Base-by-base conservation (phyloP, 2,329 filamentous ascomycete species). In the Hymenoscyphus occultus region DNA sequence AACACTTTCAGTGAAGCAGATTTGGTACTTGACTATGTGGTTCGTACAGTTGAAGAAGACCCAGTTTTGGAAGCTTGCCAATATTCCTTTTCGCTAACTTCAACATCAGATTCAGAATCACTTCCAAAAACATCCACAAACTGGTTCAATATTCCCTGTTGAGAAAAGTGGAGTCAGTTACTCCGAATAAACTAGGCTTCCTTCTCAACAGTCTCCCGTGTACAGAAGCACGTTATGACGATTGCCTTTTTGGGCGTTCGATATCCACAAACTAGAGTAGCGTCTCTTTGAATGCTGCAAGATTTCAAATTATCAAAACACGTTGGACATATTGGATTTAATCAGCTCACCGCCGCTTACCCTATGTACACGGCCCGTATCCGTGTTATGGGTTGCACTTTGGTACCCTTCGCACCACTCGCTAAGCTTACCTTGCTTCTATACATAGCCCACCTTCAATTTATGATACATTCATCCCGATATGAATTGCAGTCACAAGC, bases 401-500 rank as follows among this genome's bases (percentile, higher is more conserved):
- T 57, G 57, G 56, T 62, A 19, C 39, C 45, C 54, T 64, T 42
- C 60, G 63, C 63, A 62, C 39, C 22, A 61, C 65, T 67, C 59
- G 32, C 61, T 63, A 64, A 67, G 65, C 67, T 67, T 67, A 68
- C 67, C 64, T 56, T 67, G 42, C 45, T 67, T 68, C 69, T 71
- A 71, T 71, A 66, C 65, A 65, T 71, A 71, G 69, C 62, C 65
- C 32, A 57, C 4, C 16, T 66, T 60, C 64, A 69, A 71, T 71
- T 45, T 70, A 67, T 13, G 35, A 39, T 42, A 69, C 63, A 65
- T 69, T 71, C 67, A 59, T 56, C 58, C 64, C 57, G 51, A 71
- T 68, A 67, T 70, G 59, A 65, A 62, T 56, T 56, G 66, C 63
- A 66, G 68, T 70, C 69, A 71, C 69, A 70, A 68, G 69, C 63